Evolutionary conservation across 352 stramenopile species (phyloP).

Genomic region (Peronospora farinosa): DNA sequence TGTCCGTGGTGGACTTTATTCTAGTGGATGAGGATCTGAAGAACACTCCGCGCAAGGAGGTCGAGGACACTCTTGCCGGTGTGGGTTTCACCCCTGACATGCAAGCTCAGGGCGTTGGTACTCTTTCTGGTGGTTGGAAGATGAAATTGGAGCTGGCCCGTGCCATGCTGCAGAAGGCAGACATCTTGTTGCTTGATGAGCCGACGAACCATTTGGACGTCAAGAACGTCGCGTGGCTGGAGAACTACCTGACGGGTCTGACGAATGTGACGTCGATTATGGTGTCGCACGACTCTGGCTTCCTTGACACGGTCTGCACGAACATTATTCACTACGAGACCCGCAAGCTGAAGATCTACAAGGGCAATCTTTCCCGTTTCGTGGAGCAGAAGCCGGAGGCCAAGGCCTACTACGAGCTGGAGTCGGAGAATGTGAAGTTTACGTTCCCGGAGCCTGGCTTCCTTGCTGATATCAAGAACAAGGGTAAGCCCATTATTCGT

Average conservation of each 20-base stretch:
- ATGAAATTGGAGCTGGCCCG: constrained; percentile 93
- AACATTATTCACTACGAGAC: constrained; percentile 98
- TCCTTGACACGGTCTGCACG: constrained; percentile 96
- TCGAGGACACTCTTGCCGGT: constrained; percentile 86
- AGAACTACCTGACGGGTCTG: constrained; percentile 87
- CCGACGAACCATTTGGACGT: constrained; percentile 93
- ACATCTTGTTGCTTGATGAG: constrained; percentile 95
- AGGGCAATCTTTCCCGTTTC: constrained; percentile 81
- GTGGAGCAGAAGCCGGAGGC: constrained; percentile 84
- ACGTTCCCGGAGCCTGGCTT: constrained; percentile 85
- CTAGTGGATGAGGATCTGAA: constrained; percentile 87
- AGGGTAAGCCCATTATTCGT: constrained; percentile 87
- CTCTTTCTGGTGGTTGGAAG: constrained; percentile 93
- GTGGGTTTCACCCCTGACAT: constrained; percentile 93
- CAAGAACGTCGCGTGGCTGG: constrained; percentile 89
- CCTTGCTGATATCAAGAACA: constrained; percentile 88
- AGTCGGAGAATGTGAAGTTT: constrained; percentile 82
- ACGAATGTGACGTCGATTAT: constrained; percentile 90
- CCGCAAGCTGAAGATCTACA: constrained; percentile 87
- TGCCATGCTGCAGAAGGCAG: constrained; percentile 92
- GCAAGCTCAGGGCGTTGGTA: constrained; percentile 88
- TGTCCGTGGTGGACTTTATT: constrained; percentile 82
- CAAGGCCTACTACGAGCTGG: constrained; percentile 86
- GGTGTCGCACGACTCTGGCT: constrained; percentile 95
- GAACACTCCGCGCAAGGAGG: constrained; percentile 83